phyloP scores from a whole-genome alignment of 345 rosid species.

The Jatropha curcas region DNA sequence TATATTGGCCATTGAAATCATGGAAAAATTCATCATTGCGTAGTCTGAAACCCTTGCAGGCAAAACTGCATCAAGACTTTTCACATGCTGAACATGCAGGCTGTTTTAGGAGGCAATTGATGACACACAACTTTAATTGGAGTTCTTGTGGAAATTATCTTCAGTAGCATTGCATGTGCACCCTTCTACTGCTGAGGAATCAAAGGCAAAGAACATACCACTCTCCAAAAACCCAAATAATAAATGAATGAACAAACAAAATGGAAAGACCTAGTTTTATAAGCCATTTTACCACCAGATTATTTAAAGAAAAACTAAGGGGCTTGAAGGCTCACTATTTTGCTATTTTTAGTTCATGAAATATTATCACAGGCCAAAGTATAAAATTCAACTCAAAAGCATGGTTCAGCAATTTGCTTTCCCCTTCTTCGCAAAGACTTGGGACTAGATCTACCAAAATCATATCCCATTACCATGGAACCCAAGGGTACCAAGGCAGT shows the following conservation, averaged over 20 bases:
- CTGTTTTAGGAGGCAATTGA: too few relatives aligned
- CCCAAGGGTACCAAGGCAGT: neutral
- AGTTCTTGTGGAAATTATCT: too few relatives aligned
- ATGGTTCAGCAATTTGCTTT: neutral
- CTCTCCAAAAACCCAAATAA: neutral
- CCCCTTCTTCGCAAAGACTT: neutral
- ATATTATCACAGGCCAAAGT: neutral
- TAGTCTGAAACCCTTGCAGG: neutral
- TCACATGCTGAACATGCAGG: neutral
- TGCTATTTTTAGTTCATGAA: neutral
- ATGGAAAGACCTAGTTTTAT: neutral
- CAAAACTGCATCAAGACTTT: neutral
- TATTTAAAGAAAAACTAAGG: neutral
- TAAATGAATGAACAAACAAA: neutral
- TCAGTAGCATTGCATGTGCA: neutral
- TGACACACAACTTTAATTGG: too few relatives aligned
- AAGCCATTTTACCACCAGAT: neutral
- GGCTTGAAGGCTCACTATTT: neutral
- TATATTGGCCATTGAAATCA: neutral
- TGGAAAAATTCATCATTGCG: too few relatives aligned
- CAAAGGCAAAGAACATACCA: neutral
- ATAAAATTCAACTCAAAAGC: neutral
- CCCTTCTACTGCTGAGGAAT: neutral
- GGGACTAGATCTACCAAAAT: neutral
- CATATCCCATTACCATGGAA: neutral